A percentile compares a stretch with the other conserved stretches of the same genome.
Conservation (phyloP, 371 early-diverging fungal species). For the Smittium culicis region DNA sequence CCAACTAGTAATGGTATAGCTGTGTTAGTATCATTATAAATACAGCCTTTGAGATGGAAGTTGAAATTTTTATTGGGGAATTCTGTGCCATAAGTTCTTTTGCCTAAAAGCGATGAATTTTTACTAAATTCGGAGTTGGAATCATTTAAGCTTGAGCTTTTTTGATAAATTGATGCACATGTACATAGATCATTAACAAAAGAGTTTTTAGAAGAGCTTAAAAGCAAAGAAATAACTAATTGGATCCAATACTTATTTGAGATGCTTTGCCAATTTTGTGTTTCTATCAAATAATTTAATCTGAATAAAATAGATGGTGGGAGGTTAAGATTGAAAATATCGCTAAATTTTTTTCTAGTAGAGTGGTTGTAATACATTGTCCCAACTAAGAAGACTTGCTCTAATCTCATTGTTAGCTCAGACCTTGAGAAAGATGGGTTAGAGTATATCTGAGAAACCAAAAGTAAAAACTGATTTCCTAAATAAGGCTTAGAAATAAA, state of each 20-base stretch:
- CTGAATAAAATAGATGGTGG: slow-evolving; percentile 48
- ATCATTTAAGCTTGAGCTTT: neutral
- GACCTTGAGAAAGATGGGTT: slow-evolving; percentile 62
- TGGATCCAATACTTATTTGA: slow-evolving; percentile 77
- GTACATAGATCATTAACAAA: neutral
- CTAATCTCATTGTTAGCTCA: slow-evolving; percentile 83
- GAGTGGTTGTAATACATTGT: slow-evolving; percentile 59
- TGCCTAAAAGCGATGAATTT: neutral
- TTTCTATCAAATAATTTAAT: slow-evolving; percentile 73
- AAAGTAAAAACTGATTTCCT: slow-evolving; percentile 46
- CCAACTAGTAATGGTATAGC: neutral
- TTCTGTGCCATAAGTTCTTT: neutral
- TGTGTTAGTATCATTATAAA: neutral
- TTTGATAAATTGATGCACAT: neutral
- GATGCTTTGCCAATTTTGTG: slow-evolving; percentile 92
- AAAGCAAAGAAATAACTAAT: slow-evolving; percentile 72
- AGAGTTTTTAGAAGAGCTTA: slow-evolving; percentile 39
- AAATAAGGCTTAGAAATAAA: neutral
- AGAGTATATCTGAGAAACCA: slow-evolving; percentile 78
- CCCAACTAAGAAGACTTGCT: slow-evolving; percentile 86
- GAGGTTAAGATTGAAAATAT: slow-evolving; percentile 67
- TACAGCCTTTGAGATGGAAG: neutral
- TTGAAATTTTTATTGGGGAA: too few relatives aligned
- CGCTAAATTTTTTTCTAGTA: slow-evolving; percentile 63
- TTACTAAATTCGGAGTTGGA: neutral